A percentile compares a stretch with the other conserved stretches of the same genome.
These are phyloP conservation scores for Fusarium mundagurra DNA, from an alignment of 2,329 filamentous ascomycete species.

Conservation along the genomic window DNA sequence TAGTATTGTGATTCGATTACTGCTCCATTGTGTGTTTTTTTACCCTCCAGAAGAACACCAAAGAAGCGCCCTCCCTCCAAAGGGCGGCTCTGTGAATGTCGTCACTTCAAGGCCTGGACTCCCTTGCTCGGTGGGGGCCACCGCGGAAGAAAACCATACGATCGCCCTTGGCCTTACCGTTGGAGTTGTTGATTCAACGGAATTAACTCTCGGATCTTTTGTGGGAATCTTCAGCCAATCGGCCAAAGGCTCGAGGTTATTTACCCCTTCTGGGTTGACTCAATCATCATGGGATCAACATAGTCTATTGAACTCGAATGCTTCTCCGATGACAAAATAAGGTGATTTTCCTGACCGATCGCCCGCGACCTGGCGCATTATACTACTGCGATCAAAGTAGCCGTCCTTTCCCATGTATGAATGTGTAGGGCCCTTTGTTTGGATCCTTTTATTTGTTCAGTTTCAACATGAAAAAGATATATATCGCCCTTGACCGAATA, in stretches of 20 bases:
- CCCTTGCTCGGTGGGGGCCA: conserved; percentile 18
- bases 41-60: background rate
- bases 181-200: conserved; percentile 2
- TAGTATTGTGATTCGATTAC: background rate
- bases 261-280: background rate
- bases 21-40: background rate
- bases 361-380: background rate
- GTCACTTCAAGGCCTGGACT: conserved; percentile 7
- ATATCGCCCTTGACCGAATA: background rate
- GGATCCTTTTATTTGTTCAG: background rate
- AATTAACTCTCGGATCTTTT: conserved; percentile 16
- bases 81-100: conserved; percentile 12
- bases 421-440: background rate
- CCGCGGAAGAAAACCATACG: conserved; percentile 13
- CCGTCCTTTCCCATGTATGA: background rate
- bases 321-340: background rate
- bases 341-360: background rate
- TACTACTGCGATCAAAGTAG: background rate
- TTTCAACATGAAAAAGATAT: background rate
- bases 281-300: background rate
- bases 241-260: background rate
- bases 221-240: conserved; percentile 9
- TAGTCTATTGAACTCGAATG: background rate
- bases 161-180: conserved; percentile 17
- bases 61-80: background rate